Conservation (phyloP, 2,329 filamentous ascomycete species). For the Colletotrichum graminicola region DNA sequence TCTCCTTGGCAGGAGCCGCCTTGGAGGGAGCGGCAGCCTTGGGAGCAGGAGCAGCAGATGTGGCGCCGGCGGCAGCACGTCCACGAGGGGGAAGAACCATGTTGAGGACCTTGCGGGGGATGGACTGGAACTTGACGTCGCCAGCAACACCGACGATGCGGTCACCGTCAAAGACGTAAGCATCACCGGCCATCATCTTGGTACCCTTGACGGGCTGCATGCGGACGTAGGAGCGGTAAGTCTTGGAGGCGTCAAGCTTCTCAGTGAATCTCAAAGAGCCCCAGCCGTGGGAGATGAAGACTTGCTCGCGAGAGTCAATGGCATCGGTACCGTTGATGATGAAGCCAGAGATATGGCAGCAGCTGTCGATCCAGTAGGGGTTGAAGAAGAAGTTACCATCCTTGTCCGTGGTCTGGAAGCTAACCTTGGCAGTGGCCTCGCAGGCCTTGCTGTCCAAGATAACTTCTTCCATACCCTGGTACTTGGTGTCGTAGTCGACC, state of each 20-base stretch:
- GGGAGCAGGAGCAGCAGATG: constrained; percentile 52
- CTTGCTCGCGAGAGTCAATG: constrained; percentile 65
- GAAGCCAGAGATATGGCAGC: constrained; percentile 71
- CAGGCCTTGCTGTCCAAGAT: constrained; percentile 62
- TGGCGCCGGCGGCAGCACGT: constrained; percentile 54
- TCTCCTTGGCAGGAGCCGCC: constrained; percentile 48
- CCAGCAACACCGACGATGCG: constrained; percentile 61
- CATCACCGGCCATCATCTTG: constrained; percentile 66
- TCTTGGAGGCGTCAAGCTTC: constrained; percentile 58
- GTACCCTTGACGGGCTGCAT: constrained; percentile 67
- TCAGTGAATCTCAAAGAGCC: constrained; percentile 64
- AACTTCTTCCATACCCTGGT: constrained; percentile 70
- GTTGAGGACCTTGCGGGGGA: constrained; percentile 75
- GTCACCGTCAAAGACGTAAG: constrained; percentile 66
- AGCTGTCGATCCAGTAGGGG: constrained; percentile 70
- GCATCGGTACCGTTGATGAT: constrained; percentile 70
- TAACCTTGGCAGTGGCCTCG: constrained; percentile 58
- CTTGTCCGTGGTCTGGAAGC: constrained; percentile 61
- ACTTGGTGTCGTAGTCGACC: constrained; percentile 67
- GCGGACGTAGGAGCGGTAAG: constrained; percentile 68
- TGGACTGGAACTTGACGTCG: constrained; percentile 75
- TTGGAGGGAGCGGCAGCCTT: constrained; percentile 51
- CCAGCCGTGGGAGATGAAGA: constrained; percentile 73
- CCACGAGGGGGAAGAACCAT: constrained; percentile 74
- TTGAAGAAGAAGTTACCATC: constrained; percentile 67